phyloP scores from a whole-genome alignment of 2,329 filamentous ascomycete genomes.

The Nemania sp. region DNA sequence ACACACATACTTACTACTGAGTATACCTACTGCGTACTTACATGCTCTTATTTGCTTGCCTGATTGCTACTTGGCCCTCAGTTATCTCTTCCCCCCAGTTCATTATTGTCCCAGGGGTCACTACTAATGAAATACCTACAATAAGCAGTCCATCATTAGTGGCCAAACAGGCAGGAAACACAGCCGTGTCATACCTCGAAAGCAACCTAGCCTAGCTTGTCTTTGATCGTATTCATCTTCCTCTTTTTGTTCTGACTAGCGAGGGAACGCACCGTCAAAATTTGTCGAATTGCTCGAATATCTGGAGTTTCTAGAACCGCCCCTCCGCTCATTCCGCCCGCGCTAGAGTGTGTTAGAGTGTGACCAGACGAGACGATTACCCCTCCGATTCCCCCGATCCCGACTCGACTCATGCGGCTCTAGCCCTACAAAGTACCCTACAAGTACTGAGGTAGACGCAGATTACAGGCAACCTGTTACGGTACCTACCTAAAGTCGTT shows the following conservation, averaged over 20 bases:
- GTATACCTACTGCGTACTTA: too few relatives aligned
- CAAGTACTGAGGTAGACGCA: background rate
- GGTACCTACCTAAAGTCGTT: slow-evolving; percentile 19
- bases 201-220: background rate
- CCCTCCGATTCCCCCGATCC: slow-evolving; percentile 16
- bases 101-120: background rate
- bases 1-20: too few relatives aligned
- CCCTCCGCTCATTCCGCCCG: background rate
- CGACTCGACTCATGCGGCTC: slow-evolving; percentile 36
- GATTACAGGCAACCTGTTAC: slow-evolving; percentile 17
- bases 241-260: background rate
- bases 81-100: background rate
- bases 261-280: background rate
- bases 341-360: background rate
- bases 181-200: background rate
- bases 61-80: background rate
- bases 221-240: too few relatives aligned
- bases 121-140: background rate
- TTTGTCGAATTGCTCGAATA: slow-evolving; percentile 2
- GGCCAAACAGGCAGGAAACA: background rate
- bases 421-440: slow-evolving; percentile 1
- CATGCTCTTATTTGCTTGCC: too few relatives aligned
- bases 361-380: background rate
- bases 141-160: slow-evolving; percentile 3
- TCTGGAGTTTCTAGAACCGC: slow-evolving; percentile 5